Base-by-base conservation (phyloP, 2,329 filamentous ascomycete species). In the Penicillium sp. region DNA sequence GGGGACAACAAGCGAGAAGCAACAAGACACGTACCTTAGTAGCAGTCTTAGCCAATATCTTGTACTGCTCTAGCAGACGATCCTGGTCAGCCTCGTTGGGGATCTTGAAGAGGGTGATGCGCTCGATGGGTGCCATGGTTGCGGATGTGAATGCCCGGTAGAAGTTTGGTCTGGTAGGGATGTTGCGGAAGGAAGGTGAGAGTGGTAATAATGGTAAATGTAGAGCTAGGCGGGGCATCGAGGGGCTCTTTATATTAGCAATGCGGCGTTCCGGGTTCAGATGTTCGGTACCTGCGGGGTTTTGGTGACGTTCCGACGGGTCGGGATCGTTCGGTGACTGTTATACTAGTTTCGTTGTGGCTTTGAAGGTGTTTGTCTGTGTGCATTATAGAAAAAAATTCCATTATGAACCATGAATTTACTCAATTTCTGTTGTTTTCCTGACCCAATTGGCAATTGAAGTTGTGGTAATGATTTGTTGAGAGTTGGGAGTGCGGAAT, bases 81-180 rank as follows among this genome's bases (percentile, higher is more conserved):
- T 75, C 67, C 23, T 78, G 75, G 59, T 80, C 76, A 47, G 72
- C 74, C 42, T 78, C 75, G 45, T 78, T 75, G 57, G 80, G 76
- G 55, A 83, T 73, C 65, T 83, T 83, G 77, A 84, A 84, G 59
- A 82, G 73, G 29, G 81, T 83, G 60, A 83, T 75, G 50, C 81
- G 77, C 63, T 81, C 78, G 65, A 83, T 77, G 27, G 69, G 69
- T 19, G 73, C 69, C 74, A 76, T 77, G 57, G 53, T 66, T 39
- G 48, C 33, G 33, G 48, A 50, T 9, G 33, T 9, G 33, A 42
- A 50, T 42, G 39, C 21, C 3, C 39, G 39, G 39, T 21, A 42
- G 39, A 14, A 19, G 19, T 11, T 5, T 4, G 39, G 19, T 23
- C 39, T 21, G 39, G 10, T 21, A 11, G 39, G 14, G 11, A 42